Evolutionary conservation across 805 yeast genomes (phyloP), one percentile per base, ranked within the genome.

Genomic region (Tetrapisispora nanseiensis): DNA sequence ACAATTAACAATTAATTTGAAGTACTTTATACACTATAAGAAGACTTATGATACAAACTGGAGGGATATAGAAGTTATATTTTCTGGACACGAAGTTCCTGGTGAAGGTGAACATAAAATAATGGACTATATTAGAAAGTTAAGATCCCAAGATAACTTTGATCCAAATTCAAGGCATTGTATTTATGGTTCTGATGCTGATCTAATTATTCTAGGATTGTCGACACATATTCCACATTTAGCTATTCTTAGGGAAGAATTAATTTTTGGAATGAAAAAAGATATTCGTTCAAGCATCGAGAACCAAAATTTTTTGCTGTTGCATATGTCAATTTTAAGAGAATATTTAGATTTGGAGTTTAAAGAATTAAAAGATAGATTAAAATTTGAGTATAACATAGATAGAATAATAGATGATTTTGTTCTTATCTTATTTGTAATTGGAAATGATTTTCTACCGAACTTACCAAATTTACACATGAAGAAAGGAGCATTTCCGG

Each of bases 51-150:
- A 90, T 58, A 68, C 89, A 11, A 75, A 78, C 41, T 90, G 97
- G 97, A 81, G 83, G 49, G 73, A 75, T 40, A 70, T 86, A 40
- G 74, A 83, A 42, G 73, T 90, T 46, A 71, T 90, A 24, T 71
- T 90, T 47, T 82, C 92, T 42, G 97, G 96, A 29, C 96, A 86
- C 55, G 95, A 89, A 61, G 97, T 86, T 15, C 97, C 97, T 3
- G 97, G 97, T 51, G 97, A 90, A 70, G 97, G 97, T 65, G 97
- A 90, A 67, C 97, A 90, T 66, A 90, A 90, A 59, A 87, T 90
- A 51, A 90, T 89, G 97, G 86, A 86, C 53, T 86, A 76, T 54
- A 86, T 90, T 49, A 78, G 97, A 65, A 67, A 76, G 32, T 72
- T 79, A 65, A 82, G 84, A 60, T 75, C 89, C 13, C 80, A 79